Conservation (phyloP, 1,139 yeast genomes). For the Diutina neorugosa region DNA sequence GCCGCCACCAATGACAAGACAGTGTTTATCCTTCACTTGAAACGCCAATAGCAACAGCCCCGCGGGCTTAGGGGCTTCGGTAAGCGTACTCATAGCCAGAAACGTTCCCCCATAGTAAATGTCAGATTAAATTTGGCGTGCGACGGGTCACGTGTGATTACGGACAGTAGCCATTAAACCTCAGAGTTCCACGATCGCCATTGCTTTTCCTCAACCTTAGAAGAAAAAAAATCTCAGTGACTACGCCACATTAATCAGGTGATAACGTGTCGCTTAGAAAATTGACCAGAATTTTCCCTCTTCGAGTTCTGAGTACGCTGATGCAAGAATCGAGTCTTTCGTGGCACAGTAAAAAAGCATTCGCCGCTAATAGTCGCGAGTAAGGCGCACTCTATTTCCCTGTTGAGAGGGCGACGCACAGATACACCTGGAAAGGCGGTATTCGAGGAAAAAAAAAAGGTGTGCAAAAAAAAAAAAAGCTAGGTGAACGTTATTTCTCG, state of each 20-base stretch:
- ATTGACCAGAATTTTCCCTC: too few relatives aligned
- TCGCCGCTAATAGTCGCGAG: neutral
- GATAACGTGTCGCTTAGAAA: too few relatives aligned
- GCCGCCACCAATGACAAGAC: slow-evolving; percentile 71
- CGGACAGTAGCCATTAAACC: neutral
- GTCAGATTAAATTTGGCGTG: neutral
- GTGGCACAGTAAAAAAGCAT: too few relatives aligned
- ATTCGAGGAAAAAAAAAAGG: neutral
- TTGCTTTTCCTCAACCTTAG: neutral
- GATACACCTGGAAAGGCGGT: neutral
- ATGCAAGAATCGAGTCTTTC: too few relatives aligned
- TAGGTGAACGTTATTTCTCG: neutral
- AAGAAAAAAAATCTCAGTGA: neutral
- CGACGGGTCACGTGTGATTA: neutral
- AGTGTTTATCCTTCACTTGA: slow-evolving; percentile 56
- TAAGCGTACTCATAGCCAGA: neutral
- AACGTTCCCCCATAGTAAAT: neutral
- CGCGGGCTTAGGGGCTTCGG: slow-evolving; percentile 1
- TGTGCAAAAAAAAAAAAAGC: neutral
- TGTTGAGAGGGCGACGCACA: neutral
- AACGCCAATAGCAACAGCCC: slow-evolving; percentile 42
- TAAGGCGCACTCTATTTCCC: neutral
- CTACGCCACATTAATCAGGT: neutral
- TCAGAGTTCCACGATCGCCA: neutral
- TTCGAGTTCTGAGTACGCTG: too few relatives aligned